A percentile compares a stretch with the other conserved stretches of the same genome.
These are phyloP conservation scores for Cymbidium sinense DNA, from an alignment of 106 monocot genomes.

Conservation along the genomic window DNA sequence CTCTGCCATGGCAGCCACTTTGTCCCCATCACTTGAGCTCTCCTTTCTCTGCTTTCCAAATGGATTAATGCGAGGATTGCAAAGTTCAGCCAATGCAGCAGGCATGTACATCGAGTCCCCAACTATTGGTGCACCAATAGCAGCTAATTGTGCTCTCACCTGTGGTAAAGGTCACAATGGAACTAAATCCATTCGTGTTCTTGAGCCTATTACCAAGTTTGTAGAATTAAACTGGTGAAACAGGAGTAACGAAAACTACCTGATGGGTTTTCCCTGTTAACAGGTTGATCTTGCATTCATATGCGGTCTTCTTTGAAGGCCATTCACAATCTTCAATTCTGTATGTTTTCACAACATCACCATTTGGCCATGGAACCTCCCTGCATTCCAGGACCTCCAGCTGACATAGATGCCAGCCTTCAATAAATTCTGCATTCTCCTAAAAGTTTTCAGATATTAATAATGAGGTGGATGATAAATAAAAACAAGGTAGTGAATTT, in stretches of 20 bases:
- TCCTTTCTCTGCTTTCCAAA: conserved; percentile 29
- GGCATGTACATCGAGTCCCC: conserved; percentile 94
- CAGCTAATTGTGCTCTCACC: conserved; percentile 87
- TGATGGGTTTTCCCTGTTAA: conserved; percentile 99
- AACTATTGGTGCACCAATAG: conserved; percentile 72
- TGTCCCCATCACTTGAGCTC: conserved; percentile 28
- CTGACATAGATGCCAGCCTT: conserved; percentile 87
- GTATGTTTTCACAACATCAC: conserved; percentile 37
- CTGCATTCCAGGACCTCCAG: conserved; percentile 88
- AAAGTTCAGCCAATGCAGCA: conserved; percentile 42
- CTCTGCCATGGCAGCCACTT: conserved; percentile 29
- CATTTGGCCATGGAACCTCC: conserved; percentile 78
- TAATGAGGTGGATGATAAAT: neutral
- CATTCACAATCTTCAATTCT: conserved; percentile 76
- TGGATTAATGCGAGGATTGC: conserved; percentile 63
- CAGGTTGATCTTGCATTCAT: conserved; percentile 90
- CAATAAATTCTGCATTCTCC: conserved; percentile 47
- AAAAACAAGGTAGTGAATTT: neutral
- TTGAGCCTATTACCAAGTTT: too few relatives aligned
- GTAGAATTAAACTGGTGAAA: neutral
- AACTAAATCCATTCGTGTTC: too few relatives aligned
- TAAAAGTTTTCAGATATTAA: neutral
- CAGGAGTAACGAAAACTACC: conserved; percentile 30
- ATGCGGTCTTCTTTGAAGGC: conserved; percentile 60
- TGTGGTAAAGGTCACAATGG: conserved; percentile 13